Base-by-base conservation (phyloP, 2,329 filamentous ascomycete species). In the Hymenoscyphus occultus region DNA sequence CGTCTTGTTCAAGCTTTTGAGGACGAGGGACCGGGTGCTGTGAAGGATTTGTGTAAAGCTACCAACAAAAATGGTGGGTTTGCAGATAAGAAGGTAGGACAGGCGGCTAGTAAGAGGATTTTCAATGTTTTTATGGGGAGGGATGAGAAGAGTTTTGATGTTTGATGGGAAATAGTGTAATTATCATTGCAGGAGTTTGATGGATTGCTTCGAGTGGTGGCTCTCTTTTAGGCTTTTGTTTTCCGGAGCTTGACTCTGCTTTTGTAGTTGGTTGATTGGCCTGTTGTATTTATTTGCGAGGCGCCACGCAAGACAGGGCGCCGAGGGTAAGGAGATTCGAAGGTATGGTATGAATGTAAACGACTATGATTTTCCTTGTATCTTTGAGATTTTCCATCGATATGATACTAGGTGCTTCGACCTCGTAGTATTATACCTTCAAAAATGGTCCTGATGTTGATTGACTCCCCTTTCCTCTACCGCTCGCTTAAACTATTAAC, bases 11-110 rank as follows among this genome's bases (percentile, higher is more conserved):
- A 77, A 0, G 88, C 81, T 0, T 80, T 94, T 61, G 57, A 73
- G 59, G 82, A 85, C 70, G 72, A 75, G 0, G 91, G 91, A 0
- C 86, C 86, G 5, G 74, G 81, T 6, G 81, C 83, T 57, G 76
- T 94, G n/a, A 85, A 89, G 72, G 80, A 84, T 61, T 83, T 91
- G 35, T 78, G 78, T 39, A 87, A 84, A 77, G 80, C 80, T 60
- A 80, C 82, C 0, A 88, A 86, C 71, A 82, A 78, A 67, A 82
- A 88, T 59, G 87, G 87, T 0, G 81, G 80, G 2, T 72, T 74
- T 32, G 83, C 82, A 0, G 86, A 87, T 65, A 77, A 82, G 32
- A 78, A 77, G 1, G 75, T 90, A 10, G 87, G 87, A 1, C 82
- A 78, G 67, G 82, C 85, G 0, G 78, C 88, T 10, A 89, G 86